Conservation (phyloP, 306 rosid species). For the Spatholobus suberectus region DNA sequence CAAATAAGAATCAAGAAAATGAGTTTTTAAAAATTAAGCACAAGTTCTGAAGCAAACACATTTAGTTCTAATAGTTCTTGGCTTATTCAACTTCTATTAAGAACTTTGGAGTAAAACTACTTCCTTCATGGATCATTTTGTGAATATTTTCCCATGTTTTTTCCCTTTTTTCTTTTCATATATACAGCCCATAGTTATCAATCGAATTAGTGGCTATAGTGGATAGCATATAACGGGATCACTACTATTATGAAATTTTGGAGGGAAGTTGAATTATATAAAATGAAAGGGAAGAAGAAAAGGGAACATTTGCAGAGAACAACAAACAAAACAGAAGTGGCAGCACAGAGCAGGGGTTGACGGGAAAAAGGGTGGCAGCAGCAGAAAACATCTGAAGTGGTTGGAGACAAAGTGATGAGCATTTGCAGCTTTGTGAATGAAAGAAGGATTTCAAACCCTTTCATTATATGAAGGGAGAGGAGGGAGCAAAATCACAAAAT, state of each 20-base stretch:
- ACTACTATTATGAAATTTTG: too few species aligned
- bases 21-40: neutral
- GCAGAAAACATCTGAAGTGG: neutral
- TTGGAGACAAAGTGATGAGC: neutral
- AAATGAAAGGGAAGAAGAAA: too few species aligned
- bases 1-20: slow-evolving; percentile 8
- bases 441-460: too few species aligned
- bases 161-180: neutral
- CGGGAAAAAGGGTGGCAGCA: neutral
- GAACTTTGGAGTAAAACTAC: neutral
- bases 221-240: neutral
- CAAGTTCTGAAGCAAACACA: neutral
- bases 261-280: too few species aligned
- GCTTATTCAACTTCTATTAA: neutral
- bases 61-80: neutral
- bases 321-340: neutral
- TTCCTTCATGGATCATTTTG: slow-evolving; percentile 10
- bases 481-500: neutral
- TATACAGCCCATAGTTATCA: neutral
- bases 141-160: neutral
- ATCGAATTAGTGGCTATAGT: neutral
- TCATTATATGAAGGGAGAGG: neutral
- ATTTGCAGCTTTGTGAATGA: neutral
- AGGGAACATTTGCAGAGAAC: too few species aligned
- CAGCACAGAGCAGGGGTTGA: neutral